Percentiles rank a stretch among this genome's conserved stretches.
Evolutionary conservation across 192 early-diverging fungal species (phyloP).

Genomic region (Chytriomyces sp.): DNA sequence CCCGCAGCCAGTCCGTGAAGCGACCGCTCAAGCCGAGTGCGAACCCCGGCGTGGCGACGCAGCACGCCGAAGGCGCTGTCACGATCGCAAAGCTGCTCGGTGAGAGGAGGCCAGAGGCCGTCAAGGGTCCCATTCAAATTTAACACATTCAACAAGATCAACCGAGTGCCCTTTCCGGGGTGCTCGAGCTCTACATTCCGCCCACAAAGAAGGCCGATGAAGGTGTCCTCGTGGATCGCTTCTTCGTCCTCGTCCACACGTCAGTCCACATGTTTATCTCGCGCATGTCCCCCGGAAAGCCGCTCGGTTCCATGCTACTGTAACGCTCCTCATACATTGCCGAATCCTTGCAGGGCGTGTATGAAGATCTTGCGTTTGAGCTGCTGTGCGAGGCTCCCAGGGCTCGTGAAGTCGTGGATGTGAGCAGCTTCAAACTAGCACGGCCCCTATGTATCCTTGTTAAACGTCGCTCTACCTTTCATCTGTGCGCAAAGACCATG

Average conservation of each 20-base stretch:
- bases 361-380: background rate
- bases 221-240: conserved; percentile 2
- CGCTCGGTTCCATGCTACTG: background rate
- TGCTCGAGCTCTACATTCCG: conserved; percentile 2
- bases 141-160: background rate
- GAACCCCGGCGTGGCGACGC: too few relatives aligned
- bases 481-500: background rate
- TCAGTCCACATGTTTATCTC: conserved; percentile 5
- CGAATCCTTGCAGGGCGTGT: background rate
- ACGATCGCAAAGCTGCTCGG: too few relatives aligned
- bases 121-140: too few relatives aligned
- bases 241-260: background rate
- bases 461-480: too few relatives aligned
- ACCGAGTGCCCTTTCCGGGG: background rate
- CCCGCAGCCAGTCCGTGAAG: too few relatives aligned
- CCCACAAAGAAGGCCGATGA: background rate
- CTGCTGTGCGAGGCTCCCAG: background rate
- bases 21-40: too few relatives aligned
- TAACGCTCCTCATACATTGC: background rate
- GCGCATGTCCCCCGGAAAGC: background rate
- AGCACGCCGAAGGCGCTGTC: too few relatives aligned
- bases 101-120: too few relatives aligned
- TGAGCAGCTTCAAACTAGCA: background rate
- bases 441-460: too few relatives aligned
- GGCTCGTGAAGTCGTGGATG: background rate